Base-by-base conservation (phyloP, 805 yeast genomes). In the Kodamaea nitidulidarum region DNA sequence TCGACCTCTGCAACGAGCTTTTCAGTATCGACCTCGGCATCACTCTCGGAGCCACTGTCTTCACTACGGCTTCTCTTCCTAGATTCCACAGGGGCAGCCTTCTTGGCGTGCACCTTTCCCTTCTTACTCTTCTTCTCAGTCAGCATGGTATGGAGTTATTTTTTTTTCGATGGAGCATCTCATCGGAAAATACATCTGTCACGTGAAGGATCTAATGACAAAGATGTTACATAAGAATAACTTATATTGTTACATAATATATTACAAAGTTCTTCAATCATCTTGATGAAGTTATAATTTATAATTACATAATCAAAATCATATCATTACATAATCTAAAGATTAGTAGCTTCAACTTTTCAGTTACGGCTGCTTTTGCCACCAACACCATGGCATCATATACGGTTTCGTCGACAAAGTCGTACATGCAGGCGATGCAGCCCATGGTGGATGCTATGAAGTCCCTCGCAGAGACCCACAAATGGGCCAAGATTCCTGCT, bases 371-470 rank as follows among this genome's bases (percentile, higher is more conserved):
- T 7, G 6, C 11, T 9, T 37, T 37, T 15, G 36, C 41, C 32
- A 32, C 32, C 35, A 27, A 30, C 11, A n/a, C n/a, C 15, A 67
- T 67, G 71, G 65, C 70, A 4, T 54, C 65, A 29, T 68, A 68
- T 46, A 58, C 63, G 34, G 83, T 72, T 7, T 65, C 75, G 10
- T 82, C 90, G 1, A 82, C 90, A 7, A 75, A 77, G 58, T 83
- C 93, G 15, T 84, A 76, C 58, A 77, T 84, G 84, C 76, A 75
- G 54, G 91, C 93, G 14, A 82, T 84, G 88, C 75, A 73, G 55
- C 73, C 79, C 2, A 76, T 84, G 81, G 65, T 76, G n/a, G 77
- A 73, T 4, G 57, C 71, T 0, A 54, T 80, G 41, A 55, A 59
- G 2, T 43, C 52, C 1, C 49, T 75, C 11, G 50, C 57, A 1